Evolutionary conservation across 805 yeast species (phyloP).

Genomic region (Yamadazyma laniorum): DNA sequence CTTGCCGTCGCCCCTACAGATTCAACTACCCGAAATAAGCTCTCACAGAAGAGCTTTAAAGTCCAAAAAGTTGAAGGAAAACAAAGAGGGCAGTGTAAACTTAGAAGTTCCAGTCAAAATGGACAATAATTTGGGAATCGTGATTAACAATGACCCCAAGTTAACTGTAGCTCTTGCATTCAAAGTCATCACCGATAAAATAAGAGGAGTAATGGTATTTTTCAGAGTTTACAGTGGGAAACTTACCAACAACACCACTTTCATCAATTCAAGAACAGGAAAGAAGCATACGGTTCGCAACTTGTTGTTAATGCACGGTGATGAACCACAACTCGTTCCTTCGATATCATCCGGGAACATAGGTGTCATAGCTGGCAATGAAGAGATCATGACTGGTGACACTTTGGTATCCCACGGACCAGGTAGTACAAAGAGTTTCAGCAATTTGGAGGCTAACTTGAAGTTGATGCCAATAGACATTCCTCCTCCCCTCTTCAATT

Average conservation of each 20-base stretch:
- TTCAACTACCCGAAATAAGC: constrained; percentile 53
- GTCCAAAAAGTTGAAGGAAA: constrained; percentile 10
- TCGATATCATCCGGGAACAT: constrained; percentile 74
- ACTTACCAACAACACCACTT: constrained; percentile 57
- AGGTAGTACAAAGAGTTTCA: constrained; percentile 42
- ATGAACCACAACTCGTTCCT: constrained; percentile 70
- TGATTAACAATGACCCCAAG: constrained; percentile 56
- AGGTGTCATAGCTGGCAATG: constrained; percentile 80
- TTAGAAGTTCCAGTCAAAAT: constrained; percentile 31
- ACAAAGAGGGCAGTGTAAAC: not conserved
- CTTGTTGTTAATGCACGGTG: constrained; percentile 84
- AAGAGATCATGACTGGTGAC: constrained; percentile 84
- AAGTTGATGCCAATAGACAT: constrained; percentile 71
- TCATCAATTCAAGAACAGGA: constrained; percentile 69
- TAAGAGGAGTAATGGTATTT: constrained; percentile 78
- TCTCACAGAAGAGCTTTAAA: constrained; percentile 20
- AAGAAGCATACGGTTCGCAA: constrained; percentile 64
- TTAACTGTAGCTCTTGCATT: constrained; percentile 81
- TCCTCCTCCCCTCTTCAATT: constrained; percentile 92
- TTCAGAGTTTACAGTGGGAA: constrained; percentile 87
- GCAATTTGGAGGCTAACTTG: constrained; percentile 42
- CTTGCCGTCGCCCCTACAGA: constrained; percentile 79
- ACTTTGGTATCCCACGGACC: constrained; percentile 67
- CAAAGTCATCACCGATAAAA: constrained; percentile 84
- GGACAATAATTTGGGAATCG: constrained; percentile 46